Percentiles rank a stretch among this genome's conserved stretches.
Evolutionary conservation across 1,139 yeast species (phyloP).

Genomic region (Magnusiomyces suaveolens): DNA sequence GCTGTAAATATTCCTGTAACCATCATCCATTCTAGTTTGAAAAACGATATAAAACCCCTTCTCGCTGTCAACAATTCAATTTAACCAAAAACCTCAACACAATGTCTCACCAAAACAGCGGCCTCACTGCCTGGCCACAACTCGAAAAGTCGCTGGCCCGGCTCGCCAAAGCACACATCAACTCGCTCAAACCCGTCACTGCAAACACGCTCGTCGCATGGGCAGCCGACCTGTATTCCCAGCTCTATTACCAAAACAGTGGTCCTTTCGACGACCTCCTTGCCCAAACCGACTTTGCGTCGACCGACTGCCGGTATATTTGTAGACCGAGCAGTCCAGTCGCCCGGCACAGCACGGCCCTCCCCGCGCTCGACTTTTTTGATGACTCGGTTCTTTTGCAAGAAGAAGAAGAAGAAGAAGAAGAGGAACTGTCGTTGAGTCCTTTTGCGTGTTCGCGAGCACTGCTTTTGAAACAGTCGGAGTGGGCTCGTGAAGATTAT

Average conservation of each 20-base stretch:
- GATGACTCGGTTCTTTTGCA: no score
- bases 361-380: no score
- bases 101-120: not conserved
- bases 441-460: not conserved
- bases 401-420: no score
- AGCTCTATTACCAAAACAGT: not conserved
- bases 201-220: not conserved
- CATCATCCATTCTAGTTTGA: no score
- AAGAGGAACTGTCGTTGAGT: not conserved
- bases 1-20: no score
- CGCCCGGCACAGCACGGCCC: no score
- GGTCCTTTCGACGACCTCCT: not conserved
- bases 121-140: not conserved
- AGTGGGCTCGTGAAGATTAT: not conserved
- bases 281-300: no score
- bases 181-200: not conserved
- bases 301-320: not conserved
- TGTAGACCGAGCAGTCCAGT: not conserved
- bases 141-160: constrained; percentile 1
- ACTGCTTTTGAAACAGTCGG: not conserved
- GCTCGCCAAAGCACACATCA: constrained; percentile 4
- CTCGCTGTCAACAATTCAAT: no score
- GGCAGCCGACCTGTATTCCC: constrained; percentile 1
- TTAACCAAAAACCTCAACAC: no score
- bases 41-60: no score